phyloP scores from a whole-genome alignment of 306 rosid genomes.

The Cicer arietinum region DNA sequence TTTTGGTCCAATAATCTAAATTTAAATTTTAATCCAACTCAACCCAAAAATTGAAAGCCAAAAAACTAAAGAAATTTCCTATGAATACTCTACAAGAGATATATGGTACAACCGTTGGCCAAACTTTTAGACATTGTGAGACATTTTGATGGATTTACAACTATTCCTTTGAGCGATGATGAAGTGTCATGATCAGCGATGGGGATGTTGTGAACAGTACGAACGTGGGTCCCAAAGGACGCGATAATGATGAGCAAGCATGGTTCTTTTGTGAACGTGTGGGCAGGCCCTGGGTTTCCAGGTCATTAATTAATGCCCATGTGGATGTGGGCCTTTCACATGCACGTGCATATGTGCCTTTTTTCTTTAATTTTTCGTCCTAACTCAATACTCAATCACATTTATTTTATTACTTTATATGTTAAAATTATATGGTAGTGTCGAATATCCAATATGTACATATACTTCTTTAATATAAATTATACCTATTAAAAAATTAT shows the following conservation, averaged over 20 bases:
- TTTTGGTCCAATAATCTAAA: not conserved
- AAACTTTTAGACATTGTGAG: no score
- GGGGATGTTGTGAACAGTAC: constrained; percentile 52
- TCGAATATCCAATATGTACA: not conserved
- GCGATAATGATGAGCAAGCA: constrained; percentile 42
- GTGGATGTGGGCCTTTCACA: constrained; percentile 74
- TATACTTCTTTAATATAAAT: no score
- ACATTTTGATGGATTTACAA: no score
- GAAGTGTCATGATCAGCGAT: constrained; percentile 56
- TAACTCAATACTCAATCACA: not conserved
- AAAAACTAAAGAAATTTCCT: not conserved
- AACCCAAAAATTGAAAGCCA: not conserved
- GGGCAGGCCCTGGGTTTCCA: constrained; percentile 54
- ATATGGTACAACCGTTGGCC: no score
- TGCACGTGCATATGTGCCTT: constrained; percentile 79
- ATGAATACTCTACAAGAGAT: no score
- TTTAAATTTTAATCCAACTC: not conserved
- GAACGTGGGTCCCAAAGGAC: constrained; percentile 59
- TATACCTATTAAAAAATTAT: no score
- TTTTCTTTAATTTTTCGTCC: constrained; percentile 44
- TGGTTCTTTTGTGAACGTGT: constrained; percentile 62
- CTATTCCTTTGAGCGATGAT: constrained; percentile 19
- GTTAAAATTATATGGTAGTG: not conserved
- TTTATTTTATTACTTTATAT: not conserved
- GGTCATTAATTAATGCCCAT: constrained; percentile 67